phyloP scores from a whole-genome alignment of 129 eudicot genomes.

The Daucus carota region DH1_v3.0 NC_030384.2:47549001-47549500 shows the following conservation, averaged over 20 bases:
- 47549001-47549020: neutral
- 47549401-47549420: slow-evolving; percentile 56
- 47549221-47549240: slow-evolving; percentile 64
- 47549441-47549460: slow-evolving; percentile 94
- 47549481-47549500: slow-evolving; percentile 98
- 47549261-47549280: slow-evolving; percentile 49
- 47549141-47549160: neutral
- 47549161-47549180: slow-evolving; percentile 48
- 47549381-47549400: slow-evolving; percentile 49
- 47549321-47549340: slow-evolving; percentile 11
- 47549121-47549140: neutral
- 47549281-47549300: slow-evolving; percentile 51
- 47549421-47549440: slow-evolving; percentile 86
- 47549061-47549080: neutral
- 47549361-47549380: slow-evolving; percentile 70
- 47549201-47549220: slow-evolving; percentile 69
- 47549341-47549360: slow-evolving; percentile 26
- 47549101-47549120: neutral
- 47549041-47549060: neutral
- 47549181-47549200: slow-evolving; percentile 54
- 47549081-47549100: neutral
- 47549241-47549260: slow-evolving; percentile 86
- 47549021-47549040: neutral
- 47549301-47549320: slow-evolving; percentile 25
- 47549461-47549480: slow-evolving; percentile 70